Conservation (phyloP, 208 protist genomes). For the Leishmania guyanensis region DNA sequence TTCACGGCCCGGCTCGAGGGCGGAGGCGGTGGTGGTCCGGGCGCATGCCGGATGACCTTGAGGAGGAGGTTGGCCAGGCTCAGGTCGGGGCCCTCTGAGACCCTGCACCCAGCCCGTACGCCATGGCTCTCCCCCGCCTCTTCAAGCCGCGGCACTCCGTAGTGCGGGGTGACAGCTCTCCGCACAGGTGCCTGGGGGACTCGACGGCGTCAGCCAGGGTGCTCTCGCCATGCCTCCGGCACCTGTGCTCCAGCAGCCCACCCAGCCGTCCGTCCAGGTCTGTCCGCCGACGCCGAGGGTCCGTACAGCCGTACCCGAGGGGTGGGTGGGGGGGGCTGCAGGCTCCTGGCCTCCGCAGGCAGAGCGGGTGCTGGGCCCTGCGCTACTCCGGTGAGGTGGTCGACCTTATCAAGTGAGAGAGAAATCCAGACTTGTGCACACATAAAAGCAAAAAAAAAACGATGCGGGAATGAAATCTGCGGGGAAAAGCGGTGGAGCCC, state of each 20-base stretch:
- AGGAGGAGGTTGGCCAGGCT: background rate
- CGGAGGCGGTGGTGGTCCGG: background rate
- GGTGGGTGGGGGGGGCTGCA: background rate
- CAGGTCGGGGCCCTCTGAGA: background rate
- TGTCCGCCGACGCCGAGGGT: background rate
- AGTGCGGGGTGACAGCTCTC: background rate
- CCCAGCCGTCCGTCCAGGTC: background rate
- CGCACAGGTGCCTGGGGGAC: no score
- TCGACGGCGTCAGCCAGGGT: background rate
- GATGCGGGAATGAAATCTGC: background rate
- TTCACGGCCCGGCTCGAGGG: background rate
- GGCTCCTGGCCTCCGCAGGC: background rate
- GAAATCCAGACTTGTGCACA: background rate
- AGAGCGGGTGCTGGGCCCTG: background rate
- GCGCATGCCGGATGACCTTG: background rate
- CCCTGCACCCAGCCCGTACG: background rate
- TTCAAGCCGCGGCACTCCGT: background rate
- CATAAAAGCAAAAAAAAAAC: background rate
- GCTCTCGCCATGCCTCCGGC: background rate
- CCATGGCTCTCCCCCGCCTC: background rate
- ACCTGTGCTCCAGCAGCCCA: background rate
- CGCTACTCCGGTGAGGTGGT: background rate
- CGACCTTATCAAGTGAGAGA: background rate
- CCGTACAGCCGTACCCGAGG: background rate
- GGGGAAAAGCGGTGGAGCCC: background rate